phyloP scores from a whole-genome alignment of 345 rosid genomes.

The Salix exigua region DNA sequence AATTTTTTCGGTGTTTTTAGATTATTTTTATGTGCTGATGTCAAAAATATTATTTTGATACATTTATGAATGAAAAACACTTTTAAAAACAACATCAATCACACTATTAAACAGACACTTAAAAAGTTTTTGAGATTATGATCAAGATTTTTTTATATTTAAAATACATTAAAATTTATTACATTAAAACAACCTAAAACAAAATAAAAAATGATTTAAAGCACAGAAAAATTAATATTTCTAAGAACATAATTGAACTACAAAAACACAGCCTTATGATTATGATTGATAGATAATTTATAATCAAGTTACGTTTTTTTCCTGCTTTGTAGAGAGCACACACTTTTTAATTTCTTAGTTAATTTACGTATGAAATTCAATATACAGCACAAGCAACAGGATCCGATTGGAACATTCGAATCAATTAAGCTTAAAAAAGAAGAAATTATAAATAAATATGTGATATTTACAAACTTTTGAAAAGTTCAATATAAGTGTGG shows the following conservation, averaged over 20 bases:
- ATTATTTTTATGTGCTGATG: too few species aligned
- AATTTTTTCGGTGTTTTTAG: too few species aligned
- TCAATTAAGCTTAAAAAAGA: background rate
- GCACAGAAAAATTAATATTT: too few species aligned
- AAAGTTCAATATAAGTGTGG: background rate
- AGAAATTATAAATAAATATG: background rate
- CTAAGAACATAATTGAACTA: too few species aligned
- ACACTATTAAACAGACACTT: accelerated
- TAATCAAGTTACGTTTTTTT: background rate
- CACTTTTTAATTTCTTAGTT: background rate
- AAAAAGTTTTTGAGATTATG: too few species aligned
- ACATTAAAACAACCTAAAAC: too few species aligned
- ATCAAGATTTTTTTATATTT: too few species aligned
- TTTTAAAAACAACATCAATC: too few species aligned
- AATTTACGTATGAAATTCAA: background rate
- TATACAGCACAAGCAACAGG: background rate
- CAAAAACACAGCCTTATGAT: too few species aligned
- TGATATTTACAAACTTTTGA: background rate
- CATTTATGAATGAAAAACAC: accelerated
- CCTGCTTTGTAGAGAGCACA: background rate
- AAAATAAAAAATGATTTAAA: too few species aligned
- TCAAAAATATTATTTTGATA: too few species aligned
- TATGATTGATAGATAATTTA: background rate
- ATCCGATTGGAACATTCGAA: background rate
- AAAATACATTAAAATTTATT: too few species aligned